Percentiles rank a stretch among this genome's conserved stretches.
Conservation (phyloP, 371 early-diverging fungal species). For the Zancudomyces culisetae region DNA sequence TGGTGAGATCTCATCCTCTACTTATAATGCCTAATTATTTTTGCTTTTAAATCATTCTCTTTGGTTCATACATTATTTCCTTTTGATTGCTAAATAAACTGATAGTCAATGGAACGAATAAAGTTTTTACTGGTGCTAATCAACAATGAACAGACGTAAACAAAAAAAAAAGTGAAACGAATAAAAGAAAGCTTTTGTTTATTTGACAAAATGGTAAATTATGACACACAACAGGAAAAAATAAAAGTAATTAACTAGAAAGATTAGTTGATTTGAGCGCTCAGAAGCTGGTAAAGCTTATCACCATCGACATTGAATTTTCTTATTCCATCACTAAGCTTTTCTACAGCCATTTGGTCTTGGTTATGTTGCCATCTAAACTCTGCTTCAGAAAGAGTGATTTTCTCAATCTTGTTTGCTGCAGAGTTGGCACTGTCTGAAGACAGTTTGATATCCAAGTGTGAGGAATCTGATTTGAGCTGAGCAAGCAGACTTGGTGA, state of each 20-base stretch:
- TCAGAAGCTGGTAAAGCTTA: slow-evolving; percentile 57
- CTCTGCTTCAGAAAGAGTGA: slow-evolving; percentile 56
- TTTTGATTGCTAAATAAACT: too few relatives aligned
- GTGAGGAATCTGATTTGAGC: slow-evolving; percentile 39
- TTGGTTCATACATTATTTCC: neutral
- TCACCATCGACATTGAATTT: slow-evolving; percentile 83
- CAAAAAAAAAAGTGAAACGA: too few relatives aligned
- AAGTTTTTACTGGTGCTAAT: too few relatives aligned
- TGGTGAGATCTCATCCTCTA: slow-evolving; percentile 49
- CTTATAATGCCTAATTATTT: slow-evolving; percentile 34
- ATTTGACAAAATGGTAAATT: too few relatives aligned
- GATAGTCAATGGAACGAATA: too few relatives aligned
- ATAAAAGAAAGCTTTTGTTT: too few relatives aligned
- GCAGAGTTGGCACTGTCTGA: slow-evolving; percentile 34
- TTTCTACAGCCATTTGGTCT: slow-evolving; percentile 95
- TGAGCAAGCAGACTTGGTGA: slow-evolving; percentile 70
- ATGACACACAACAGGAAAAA: too few relatives aligned
- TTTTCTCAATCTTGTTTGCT: slow-evolving; percentile 27
- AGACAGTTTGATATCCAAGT: slow-evolving; percentile 47
- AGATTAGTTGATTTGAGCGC: slow-evolving; percentile 29
- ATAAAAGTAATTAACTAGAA: too few relatives aligned
- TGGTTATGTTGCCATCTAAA: slow-evolving; percentile 95
- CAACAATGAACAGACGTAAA: too few relatives aligned
- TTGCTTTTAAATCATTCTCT: neutral
- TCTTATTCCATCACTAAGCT: slow-evolving; percentile 88